Evolutionary conservation across 2,329 filamentous ascomycete genomes (phyloP).

Genomic region (Amylocarpus encephaloides): DNA sequence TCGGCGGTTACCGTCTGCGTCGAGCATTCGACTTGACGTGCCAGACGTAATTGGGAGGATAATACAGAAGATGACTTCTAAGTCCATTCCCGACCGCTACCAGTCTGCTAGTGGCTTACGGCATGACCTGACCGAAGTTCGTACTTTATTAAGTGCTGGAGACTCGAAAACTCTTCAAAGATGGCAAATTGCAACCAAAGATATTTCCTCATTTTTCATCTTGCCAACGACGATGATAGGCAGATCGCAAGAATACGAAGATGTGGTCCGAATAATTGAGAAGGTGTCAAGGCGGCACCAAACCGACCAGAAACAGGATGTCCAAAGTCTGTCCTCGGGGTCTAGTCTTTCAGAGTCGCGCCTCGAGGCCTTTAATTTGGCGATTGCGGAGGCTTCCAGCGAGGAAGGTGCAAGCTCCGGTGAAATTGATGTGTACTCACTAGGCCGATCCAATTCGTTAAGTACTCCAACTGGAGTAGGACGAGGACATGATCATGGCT

Average conservation of each 20-base stretch:
- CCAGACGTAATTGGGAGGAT: slow-evolving; percentile 77
- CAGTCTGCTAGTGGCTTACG: slow-evolving; percentile 83
- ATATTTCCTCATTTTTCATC: slow-evolving; percentile 89
- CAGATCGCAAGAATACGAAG: slow-evolving; percentile 62
- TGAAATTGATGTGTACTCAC: slow-evolving; percentile 34
- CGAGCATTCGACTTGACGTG: slow-evolving; percentile 71
- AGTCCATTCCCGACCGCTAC: slow-evolving; percentile 81
- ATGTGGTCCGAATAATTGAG: slow-evolving; percentile 69
- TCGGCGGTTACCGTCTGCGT: slow-evolving; percentile 69
- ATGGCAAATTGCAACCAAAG: slow-evolving; percentile 73
- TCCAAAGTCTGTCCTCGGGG: slow-evolving; percentile 45
- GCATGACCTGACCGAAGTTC: slow-evolving; percentile 69
- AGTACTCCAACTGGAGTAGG: not conserved
- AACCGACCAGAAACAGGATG: slow-evolving; percentile 37
- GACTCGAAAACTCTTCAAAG: slow-evolving; percentile 64
- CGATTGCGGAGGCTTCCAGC: slow-evolving; percentile 45
- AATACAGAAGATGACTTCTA: slow-evolving; percentile 88
- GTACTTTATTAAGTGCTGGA: slow-evolving; percentile 68
- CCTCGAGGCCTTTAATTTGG: slow-evolving; percentile 32
- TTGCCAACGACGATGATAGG: slow-evolving; percentile 79
- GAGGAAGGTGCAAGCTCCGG: slow-evolving; percentile 51
- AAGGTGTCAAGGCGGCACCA: slow-evolving; percentile 63
- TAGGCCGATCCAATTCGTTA: slow-evolving; percentile 27
- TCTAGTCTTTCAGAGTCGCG: slow-evolving; percentile 44
- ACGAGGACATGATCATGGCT: too few relatives aligned